Conservation (phyloP, 1,284 basidiomycete species). For the Agroathelia rolfsii region DNA sequence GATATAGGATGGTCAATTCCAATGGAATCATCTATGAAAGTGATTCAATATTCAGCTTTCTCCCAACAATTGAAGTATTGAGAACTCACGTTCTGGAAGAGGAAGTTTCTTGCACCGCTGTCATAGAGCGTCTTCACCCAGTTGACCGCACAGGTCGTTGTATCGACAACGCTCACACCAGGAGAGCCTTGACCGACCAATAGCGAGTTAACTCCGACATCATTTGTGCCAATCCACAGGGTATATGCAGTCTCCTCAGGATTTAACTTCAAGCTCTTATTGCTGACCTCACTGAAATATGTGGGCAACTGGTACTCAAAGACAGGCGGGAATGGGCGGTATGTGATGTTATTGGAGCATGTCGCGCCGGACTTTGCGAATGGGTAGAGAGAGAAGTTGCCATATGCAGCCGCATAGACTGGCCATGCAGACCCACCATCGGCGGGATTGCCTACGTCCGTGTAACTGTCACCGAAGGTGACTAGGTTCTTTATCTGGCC, state of each 20-base stretch:
- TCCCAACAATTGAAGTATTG: not conserved
- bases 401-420: constrained; percentile 28
- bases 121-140: constrained; percentile 34
- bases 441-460: constrained; percentile 22
- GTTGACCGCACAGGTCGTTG: constrained; percentile 30
- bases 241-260: constrained; percentile 30
- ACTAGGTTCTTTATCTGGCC: constrained; percentile 31
- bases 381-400: constrained; percentile 26
- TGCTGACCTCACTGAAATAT: constrained; percentile 21
- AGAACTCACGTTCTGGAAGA: constrained; percentile 33
- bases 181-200: constrained; percentile 23
- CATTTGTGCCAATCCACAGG: constrained; percentile 38
- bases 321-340: constrained; percentile 30
- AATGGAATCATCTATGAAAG: constrained; percentile 36
- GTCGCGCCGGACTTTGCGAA: constrained; percentile 35
- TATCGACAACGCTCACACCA: constrained; percentile 27
- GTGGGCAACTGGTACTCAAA: constrained; percentile 32
- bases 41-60: too few species aligned
- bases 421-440: constrained; percentile 30
- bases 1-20: constrained; percentile 32
- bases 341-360: constrained; percentile 35
- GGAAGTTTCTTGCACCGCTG: constrained; percentile 32
- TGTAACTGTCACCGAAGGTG: constrained; percentile 36
- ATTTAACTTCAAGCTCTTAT: constrained; percentile 20
- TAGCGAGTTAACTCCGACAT: constrained; percentile 29